A percentile compares a stretch with the other conserved stretches of the same genome.
phyloP scores from a whole-genome alignment of 371 early-diverging fungal species.

The Dipsacomyces acuminosporus region DNA sequence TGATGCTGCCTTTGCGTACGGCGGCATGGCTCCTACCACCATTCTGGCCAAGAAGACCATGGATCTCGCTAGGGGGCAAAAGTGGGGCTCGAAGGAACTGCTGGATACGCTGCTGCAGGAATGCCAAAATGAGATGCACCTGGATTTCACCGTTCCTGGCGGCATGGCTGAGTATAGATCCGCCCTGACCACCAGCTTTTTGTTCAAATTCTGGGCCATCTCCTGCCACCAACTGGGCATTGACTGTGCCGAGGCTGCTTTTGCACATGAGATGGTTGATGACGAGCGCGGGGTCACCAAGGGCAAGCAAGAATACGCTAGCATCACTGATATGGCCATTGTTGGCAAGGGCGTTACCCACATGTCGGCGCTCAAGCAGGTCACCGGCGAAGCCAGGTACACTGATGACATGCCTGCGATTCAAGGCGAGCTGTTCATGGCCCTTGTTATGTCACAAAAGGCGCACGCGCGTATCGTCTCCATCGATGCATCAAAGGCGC shows the following conservation, averaged over 20 bases:
- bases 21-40: conserved; percentile 68
- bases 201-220: conserved; percentile 64
- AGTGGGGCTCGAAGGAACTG: conserved; percentile 51
- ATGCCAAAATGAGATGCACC: conserved; percentile 53
- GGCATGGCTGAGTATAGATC: conserved; percentile 73
- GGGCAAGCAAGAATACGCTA: conserved; percentile 48
- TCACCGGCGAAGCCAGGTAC: conserved; percentile 74
- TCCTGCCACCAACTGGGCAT: conserved; percentile 40
- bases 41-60: conserved; percentile 50
- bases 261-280: conserved; percentile 41
- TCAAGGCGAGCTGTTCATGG: conserved; percentile 58
- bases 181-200: conserved; percentile 60
- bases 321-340: conserved; percentile 27
- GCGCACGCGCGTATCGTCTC: conserved; percentile 60
- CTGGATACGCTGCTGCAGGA: conserved; percentile 47
- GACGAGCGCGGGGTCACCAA: conserved; percentile 49
- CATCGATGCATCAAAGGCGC: conserved; percentile 57
- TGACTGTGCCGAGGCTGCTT: conserved; percentile 14
- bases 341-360: conserved; percentile 66
- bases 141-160: conserved; percentile 61
- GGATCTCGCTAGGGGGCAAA: conserved; percentile 42
- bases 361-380: conserved; percentile 68
- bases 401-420: conserved; percentile 68
- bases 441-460: conserved; percentile 55
- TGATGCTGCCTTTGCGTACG: conserved; percentile 60